Conservation (phyloP, 1,139 yeast species). For the Yamadazyma pseudoaaseri region DNA sequence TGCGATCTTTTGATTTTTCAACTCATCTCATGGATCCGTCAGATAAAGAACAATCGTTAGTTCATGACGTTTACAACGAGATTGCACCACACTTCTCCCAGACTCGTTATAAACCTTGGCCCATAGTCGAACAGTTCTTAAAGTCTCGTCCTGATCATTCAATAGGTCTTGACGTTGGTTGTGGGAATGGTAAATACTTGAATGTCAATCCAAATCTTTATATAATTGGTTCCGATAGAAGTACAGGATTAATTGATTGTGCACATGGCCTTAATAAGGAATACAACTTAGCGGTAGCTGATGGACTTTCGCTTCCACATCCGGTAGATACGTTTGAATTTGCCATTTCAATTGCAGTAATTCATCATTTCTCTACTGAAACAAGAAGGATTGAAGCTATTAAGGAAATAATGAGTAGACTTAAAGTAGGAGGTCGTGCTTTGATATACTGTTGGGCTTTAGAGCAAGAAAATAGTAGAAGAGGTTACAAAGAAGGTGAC, state of each 20-base stretch:
- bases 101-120: conserved; percentile 97
- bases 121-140: conserved; percentile 78
- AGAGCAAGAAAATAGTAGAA: conserved; percentile 80
- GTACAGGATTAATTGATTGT: conserved; percentile 72
- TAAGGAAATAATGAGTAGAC: conserved; percentile 57
- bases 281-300: conserved; percentile 60
- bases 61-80: conserved; percentile 86
- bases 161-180: conserved; percentile 75
- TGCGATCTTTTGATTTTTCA: too few species aligned
- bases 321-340: conserved; percentile 64
- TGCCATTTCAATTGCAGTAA: conserved; percentile 93
- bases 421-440: conserved; percentile 63
- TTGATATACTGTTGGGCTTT: conserved; percentile 94
- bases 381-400: conserved; percentile 79
- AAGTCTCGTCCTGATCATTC: conserved; percentile 29
- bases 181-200: conserved; percentile 94
- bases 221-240: conserved; percentile 81
- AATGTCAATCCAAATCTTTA: conserved; percentile 64
- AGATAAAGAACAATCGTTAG: conserved; percentile 70
- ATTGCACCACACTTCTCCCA: conserved; percentile 92
- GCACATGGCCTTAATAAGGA: conserved; percentile 49
- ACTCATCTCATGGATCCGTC: conserved; percentile 41
- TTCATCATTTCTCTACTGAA: conserved; percentile 89
- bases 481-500: conserved; percentile 88
- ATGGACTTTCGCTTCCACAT: conserved; percentile 75